These are phyloP conservation scores for Symmetrospora coprosmae DNA, from an alignment of 768 basidiomycete species.

Conservation along the genomic window DNA sequence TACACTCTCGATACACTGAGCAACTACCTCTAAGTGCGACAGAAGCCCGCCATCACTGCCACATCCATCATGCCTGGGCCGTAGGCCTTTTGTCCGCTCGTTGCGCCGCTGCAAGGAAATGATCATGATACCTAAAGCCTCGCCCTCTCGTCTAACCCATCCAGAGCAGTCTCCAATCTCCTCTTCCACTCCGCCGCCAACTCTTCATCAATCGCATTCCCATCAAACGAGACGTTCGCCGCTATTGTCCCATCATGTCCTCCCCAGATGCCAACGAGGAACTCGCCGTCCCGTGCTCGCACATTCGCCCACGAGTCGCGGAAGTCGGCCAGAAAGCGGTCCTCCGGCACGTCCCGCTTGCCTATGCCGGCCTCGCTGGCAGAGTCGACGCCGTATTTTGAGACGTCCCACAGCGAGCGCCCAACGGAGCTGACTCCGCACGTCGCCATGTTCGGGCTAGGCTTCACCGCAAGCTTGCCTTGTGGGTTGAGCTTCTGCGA, in stretches of 20 bases:
- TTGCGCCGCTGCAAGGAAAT: no score
- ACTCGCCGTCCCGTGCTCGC: background rate
- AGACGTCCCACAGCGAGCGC: background rate
- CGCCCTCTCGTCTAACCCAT: no score
- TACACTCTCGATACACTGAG: no score
- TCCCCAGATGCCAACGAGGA: constrained; percentile 4
- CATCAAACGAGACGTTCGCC: constrained; percentile 4
- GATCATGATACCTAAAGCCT: no score
- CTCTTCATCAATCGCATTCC: background rate
- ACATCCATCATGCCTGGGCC: no score
- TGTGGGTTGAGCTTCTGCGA: background rate
- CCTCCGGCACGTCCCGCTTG: no score
- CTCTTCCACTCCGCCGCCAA: background rate
- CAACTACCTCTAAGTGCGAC: no score
- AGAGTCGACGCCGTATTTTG: background rate
- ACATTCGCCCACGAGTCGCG: background rate
- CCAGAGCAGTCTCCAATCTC: background rate
- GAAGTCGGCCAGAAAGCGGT: background rate
- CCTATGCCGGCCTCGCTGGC: no score
- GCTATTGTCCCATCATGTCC: background rate
- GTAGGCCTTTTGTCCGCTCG: no score
- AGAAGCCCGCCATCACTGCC: no score
- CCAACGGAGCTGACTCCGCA: constrained; percentile 2
- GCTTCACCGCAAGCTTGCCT: background rate
- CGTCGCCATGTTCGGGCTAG: background rate